Evolutionary conservation across 257 asterid genomes (phyloP).

Genomic region (Dorcoceras hygrometricum): DNA sequence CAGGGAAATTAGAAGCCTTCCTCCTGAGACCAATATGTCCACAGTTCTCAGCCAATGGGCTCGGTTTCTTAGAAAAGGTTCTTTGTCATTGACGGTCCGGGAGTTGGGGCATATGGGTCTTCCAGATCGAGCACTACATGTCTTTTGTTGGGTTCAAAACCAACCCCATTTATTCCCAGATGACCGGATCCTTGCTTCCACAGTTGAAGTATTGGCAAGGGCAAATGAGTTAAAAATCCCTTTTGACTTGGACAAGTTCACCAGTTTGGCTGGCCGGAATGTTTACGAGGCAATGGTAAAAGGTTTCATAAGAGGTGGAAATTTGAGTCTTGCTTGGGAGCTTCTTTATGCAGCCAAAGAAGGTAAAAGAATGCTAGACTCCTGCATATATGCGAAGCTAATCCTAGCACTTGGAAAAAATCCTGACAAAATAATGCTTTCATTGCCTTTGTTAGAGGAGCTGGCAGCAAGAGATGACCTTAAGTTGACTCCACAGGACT

Average conservation of each 20-base stretch:
- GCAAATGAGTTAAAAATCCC: conserved; percentile 69
- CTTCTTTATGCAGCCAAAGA: conserved; percentile 55
- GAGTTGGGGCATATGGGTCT: conserved; percentile 80
- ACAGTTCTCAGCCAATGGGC: conserved; percentile 53
- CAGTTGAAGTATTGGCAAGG: conserved; percentile 69
- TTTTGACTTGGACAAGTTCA: conserved; percentile 45
- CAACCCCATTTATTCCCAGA: conserved; percentile 77
- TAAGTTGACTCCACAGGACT: conserved; percentile 54
- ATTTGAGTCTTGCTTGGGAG: conserved; percentile 54
- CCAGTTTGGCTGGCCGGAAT: conserved; percentile 48
- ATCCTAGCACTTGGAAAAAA: conserved; percentile 61
- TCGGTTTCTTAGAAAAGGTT: conserved; percentile 72
- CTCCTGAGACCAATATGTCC: conserved; percentile 52
- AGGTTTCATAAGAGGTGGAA: conserved; percentile 73
- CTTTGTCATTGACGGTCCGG: conserved; percentile 64
- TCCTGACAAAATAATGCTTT: conserved; percentile 47
- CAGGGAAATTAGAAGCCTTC: conserved; percentile 58
- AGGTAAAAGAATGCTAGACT: conserved; percentile 46
- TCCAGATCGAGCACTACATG: conserved; percentile 63
- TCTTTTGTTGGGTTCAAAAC: conserved; percentile 67
- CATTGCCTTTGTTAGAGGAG: conserved; percentile 57
- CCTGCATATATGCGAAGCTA: conserved; percentile 62
- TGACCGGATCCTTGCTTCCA: conserved; percentile 78
- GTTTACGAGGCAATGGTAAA: conserved; percentile 71
- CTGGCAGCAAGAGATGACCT: conserved; percentile 76